Evolutionary conservation across 768 basidiomycete species (phyloP), one percentile per base, ranked within the genome.

Genomic region (Cystobasidium tubakii): DNA sequence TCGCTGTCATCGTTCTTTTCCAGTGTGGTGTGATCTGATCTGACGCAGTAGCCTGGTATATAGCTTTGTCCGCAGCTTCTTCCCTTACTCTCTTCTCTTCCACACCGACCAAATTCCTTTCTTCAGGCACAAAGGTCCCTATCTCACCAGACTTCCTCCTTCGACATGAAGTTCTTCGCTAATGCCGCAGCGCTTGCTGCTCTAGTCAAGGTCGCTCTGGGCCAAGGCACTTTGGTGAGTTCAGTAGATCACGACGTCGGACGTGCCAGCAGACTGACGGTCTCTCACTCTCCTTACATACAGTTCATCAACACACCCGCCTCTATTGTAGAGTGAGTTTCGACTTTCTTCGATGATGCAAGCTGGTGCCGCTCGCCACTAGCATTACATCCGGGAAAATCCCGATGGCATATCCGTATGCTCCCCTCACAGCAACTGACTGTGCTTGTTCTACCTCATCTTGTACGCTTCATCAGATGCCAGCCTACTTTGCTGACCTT

Each of bases 301-400:
- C 43, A 71, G 69, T 42, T 71, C 69, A 60, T 71, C 69, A 71
- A 71, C 55, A 71, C 69, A 33, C 69, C 69, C 33, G 53, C 69
- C 36, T 55, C 69, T 15, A 54, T 71, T 34, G 54, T 71, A 31
- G 29, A 71, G 69, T 71, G 27, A 36, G 69, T 29, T 31, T 36
- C 15, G 10, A 7, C 57, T 60, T 54, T 17, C 50, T 46, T 10
- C 19, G 2, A 23, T 55, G 31, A 25, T 60, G 54, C 15, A 25
- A 3, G 21, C 33, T 19, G 3, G n/a, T 31, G 60, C 46, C 50
- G 27, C 29, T 50, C 34, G 23, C 53, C 43, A 15, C 27, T 33
- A 19, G 66, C 66, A 6, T 70, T 34, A 54, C n/a, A n/a, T n/a
- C n/a, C n/a, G n/a, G n/a, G n/a, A n/a, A n/a, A n/a, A n/a, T n/a